Percentiles rank a stretch among this genome's conserved stretches.
phyloP scores from a whole-genome alignment of 2,329 filamentous ascomycete genomes.

The Microcyclospora tardicrescens region DNA sequence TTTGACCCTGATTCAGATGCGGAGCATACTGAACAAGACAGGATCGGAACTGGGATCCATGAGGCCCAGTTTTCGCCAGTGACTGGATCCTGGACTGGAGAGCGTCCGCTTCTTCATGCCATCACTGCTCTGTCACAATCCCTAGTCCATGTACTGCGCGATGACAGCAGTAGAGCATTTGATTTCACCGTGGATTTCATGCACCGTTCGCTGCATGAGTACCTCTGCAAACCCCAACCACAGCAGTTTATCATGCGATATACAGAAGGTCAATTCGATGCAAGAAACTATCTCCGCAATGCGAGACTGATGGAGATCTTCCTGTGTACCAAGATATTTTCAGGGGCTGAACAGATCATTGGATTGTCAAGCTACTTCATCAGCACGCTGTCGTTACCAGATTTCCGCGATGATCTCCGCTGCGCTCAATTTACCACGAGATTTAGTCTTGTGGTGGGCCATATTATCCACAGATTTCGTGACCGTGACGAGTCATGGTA shows the following conservation, averaged over 20 bases:
- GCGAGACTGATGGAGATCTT: constrained; percentile 1
- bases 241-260: constrained; percentile 1
- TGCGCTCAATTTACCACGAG: not conserved
- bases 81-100: no score
- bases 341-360: not conserved
- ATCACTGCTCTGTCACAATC: not conserved
- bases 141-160: not conserved
- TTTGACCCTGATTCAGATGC: no score
- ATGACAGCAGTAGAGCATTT: not conserved
- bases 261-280: not conserved
- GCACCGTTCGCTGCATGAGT: constrained; percentile 4
- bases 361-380: constrained; percentile 4
- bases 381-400: constrained; percentile 3
- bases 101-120: not conserved
- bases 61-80: no score
- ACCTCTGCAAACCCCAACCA: constrained; percentile 1
- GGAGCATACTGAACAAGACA: no score
- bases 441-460: not conserved
- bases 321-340: not conserved
- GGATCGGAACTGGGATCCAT: no score
- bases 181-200: constrained; percentile 4
- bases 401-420: not conserved
- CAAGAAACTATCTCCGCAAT: constrained; percentile 5
- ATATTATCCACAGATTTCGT: not conserved
- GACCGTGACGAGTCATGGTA: no score